Base-by-base conservation (phyloP, 495 filamentous ascomycete genomes). In the Terfezia claveryi region DNA sequence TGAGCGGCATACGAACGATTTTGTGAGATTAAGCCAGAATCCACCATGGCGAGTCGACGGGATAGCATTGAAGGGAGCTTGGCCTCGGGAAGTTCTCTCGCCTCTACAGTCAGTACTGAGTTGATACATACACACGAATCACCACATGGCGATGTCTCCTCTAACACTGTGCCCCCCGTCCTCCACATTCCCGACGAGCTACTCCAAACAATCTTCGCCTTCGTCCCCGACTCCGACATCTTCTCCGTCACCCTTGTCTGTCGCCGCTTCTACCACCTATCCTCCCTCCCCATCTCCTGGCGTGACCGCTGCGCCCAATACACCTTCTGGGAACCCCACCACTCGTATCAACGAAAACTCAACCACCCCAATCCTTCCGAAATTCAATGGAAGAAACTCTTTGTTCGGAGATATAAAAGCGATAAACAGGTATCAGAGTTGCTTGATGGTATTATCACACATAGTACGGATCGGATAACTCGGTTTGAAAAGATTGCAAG, bases 341-440 rank as follows among this genome's bases (percentile, higher is more conserved):
- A 93, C 70, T 65, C 72, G 23, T 71, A 94, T 36, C 55, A 66
- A 16, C 64, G 70, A 53, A 87, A 81, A 61, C 63, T 79, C 2
- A 53, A 59, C 8, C 67, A 70, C 10, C 51, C 54, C 38, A 41
- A 54, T 12, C 60, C 64, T 5, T 70, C 70, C n/a, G 71, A 76
- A 10, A 74, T 82, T 0, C 69, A 87, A 61, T 98, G 91, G 91
- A 87, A 80, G 60, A 59, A 62, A 7, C 71, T 94, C 3, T 95
- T 80, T 70, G 63, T 78, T 23, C 60, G 71, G 44, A 78, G 83
- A 57, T 68, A 74, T 38, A 60, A 61, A 10, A 69, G 72, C 17
- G 78, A 91, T 58, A 64, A 61, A 17, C 62, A 68, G 23, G 78
- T 79, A n/a, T 71, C 71, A 14, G 64, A 62, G 11, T 64, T 80